phyloP scores from a whole-genome alignment of 2,329 filamentous ascomycete genomes.

The Stylonectria norvegica region DNA sequence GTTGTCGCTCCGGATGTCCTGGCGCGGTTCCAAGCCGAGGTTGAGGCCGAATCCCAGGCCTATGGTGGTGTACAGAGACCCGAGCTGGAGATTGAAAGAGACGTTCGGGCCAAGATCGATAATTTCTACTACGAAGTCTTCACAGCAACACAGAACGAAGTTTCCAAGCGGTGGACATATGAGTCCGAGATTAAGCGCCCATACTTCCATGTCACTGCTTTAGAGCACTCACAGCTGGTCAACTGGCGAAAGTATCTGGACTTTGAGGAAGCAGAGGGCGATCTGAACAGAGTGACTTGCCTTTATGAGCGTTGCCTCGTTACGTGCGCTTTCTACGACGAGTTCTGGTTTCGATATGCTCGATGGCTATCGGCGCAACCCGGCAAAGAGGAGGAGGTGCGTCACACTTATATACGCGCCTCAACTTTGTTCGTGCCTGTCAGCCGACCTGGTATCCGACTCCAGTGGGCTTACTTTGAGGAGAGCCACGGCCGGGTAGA shows the following conservation, averaged over 20 bases:
- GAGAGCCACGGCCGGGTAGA: slow-evolving; percentile 75
- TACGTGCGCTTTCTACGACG: slow-evolving; percentile 90
- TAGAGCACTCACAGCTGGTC: slow-evolving; percentile 76
- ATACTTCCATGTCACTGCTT: slow-evolving; percentile 93
- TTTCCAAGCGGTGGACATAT: slow-evolving; percentile 89
- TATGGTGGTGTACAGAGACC: slow-evolving; percentile 54
- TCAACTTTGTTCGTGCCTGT: slow-evolving; percentile 83
- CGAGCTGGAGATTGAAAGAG: slow-evolving; percentile 78
- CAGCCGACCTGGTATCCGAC: slow-evolving; percentile 74
- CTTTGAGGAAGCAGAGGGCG: slow-evolving; percentile 84
- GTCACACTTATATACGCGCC: slow-evolving; percentile 87
- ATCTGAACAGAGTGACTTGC: slow-evolving; percentile 71
- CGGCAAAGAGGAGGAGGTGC: slow-evolving; percentile 81
- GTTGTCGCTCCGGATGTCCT: slow-evolving; percentile 68
- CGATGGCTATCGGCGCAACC: slow-evolving; percentile 85
- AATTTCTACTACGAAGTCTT: slow-evolving; percentile 78
- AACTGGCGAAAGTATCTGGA: slow-evolving; percentile 98
- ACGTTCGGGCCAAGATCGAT: slow-evolving; percentile 77
- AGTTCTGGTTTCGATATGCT: slow-evolving; percentile 97
- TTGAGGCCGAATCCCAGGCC: slow-evolving; percentile 60
- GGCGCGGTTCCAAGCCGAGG: slow-evolving; percentile 65
- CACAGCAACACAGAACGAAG: slow-evolving; percentile 77
- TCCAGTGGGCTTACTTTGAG: slow-evolving; percentile 94
- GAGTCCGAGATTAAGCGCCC: slow-evolving; percentile 93
- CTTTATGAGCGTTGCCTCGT: slow-evolving; percentile 93